Base-by-base conservation (phyloP, 2,329 filamentous ascomycete species). In the Aspergillus vadensis region DNA sequence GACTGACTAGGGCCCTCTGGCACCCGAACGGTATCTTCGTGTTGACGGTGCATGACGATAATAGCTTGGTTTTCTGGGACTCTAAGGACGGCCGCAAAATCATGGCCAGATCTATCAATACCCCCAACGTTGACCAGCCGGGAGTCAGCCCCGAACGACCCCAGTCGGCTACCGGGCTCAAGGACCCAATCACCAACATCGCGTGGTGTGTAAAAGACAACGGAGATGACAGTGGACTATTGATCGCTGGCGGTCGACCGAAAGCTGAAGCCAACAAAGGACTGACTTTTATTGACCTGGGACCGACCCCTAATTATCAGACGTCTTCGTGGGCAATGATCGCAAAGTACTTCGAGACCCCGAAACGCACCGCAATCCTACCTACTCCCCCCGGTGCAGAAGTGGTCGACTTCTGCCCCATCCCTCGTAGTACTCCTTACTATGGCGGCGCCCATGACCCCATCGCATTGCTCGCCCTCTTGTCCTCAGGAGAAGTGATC, bases 131-230 rank as follows among this genome's bases (percentile, higher is more conserved):
- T 57, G 85, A 97, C 67, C 85, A 88, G 63, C 87, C 89, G 2
- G 82, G 82, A 0, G 74, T 81, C 14, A 76, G 73, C 5, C 73
- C 69, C 68, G 79, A 74, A 21, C 78, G 72, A 59, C 74, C 75
- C 36, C 76, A 76, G 6, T 77, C 74, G n/a, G 69, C 75, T 1
- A 82, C 81, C 44, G 82, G 82, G 15, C 77, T 89, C 14, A 89
- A 90, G 63, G 89, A 91, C 58, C 91, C 92, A 0, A 90, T 94
- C 62, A 86, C 86, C 62, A 88, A 88, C 63, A 87, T 98, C 58
- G 85, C 88, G 1, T 99, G 95, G 95, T 99, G 95, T 77, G 94
- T 91, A 59, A 97, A 97, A 74, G 84, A 88, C 61, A 96, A 98
- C 70, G 90, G 92, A 0, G 95, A 99, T 70, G 94, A 99, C 70